Evolutionary conservation across 139 green algal species (phyloP).

Genomic region (Tetraselmis striata): DNA sequence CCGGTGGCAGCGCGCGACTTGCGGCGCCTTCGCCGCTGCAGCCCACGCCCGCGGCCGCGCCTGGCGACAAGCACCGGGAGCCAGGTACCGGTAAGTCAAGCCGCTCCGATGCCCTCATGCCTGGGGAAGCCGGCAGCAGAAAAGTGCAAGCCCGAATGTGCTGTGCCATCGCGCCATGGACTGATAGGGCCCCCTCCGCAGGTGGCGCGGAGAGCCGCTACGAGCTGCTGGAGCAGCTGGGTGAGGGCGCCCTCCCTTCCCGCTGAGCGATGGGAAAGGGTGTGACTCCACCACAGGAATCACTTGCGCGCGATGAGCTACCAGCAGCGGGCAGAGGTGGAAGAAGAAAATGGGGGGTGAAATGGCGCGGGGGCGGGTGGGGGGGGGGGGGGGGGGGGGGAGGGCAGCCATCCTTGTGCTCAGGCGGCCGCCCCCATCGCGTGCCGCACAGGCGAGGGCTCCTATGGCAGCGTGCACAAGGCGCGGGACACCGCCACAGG

Average conservation of each 20-base stretch:
- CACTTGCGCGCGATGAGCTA: too few species aligned
- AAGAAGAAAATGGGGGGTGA: too few species aligned
- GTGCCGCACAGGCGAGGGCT: conserved; percentile 57
- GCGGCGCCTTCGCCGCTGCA: too few species aligned
- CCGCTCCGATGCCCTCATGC: neutral
- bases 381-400: too few species aligned
- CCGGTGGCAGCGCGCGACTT: neutral
- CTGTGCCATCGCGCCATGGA: too few species aligned
- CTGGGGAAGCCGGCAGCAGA: neutral
- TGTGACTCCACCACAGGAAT: neutral
- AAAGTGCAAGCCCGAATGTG: neutral
- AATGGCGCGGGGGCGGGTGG: neutral
- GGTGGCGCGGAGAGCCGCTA: neutral
- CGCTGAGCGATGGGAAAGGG: neutral
- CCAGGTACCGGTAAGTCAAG: too few species aligned
- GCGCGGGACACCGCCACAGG: conserved; percentile 43
- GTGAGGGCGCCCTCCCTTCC: neutral
- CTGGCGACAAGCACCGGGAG: too few species aligned
- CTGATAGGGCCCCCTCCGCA: too few species aligned
- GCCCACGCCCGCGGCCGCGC: too few species aligned
- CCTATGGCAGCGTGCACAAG: conserved; percentile 84
- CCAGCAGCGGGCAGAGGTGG: too few species aligned
- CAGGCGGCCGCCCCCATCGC: too few species aligned
- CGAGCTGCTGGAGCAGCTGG: neutral
- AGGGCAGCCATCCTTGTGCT: too few species aligned